Base-by-base conservation (phyloP, 2,329 filamentous ascomycete genomes). In the Colletotrichum abscissum region DNA sequence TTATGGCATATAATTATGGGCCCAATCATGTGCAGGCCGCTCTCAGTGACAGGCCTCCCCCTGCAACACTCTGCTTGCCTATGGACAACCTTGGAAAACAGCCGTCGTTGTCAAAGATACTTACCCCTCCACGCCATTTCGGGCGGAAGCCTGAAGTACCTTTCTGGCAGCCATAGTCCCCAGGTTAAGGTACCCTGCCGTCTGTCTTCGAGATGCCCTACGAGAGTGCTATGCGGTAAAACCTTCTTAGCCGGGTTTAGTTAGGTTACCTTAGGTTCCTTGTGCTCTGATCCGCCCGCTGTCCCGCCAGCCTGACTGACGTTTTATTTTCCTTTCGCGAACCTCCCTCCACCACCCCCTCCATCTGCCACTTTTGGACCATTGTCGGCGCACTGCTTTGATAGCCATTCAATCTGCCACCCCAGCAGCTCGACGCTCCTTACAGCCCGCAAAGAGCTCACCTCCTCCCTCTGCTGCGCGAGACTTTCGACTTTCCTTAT, bases 241-340 rank as follows among this genome's bases (percentile, higher is more conserved):
- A 66, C 49, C 58, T 52, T 66, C 64, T 28, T 38, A 38, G 62
- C 62, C 62, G 46, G 49, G 46, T 64, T 16, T 55, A 38, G 62
- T 64, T 64, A 70, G 60, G 66, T 66, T 19, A 63, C 22, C 57
- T 49, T 58, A 55, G 66, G 46, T 49, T 60, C 66, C 56, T 72
- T 64, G 59, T 69, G 19, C 49, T 70, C 54, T 26, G 28, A 63
- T 63, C 63, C 65, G 57, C 68, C 71, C 24, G 68, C 71, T 74
- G 68, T 68, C 63, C 72, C 63, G 72, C 72, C 72, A 74, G 72
- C 72, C 69, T 63, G 68, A 74, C 72, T 74, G 68, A 74, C 62
- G 72, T 72, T 74, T 72, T 72, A 72, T 72, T 74, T 72, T 63
- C 72, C 69, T 63, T 68, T 73, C 49, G 67, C 67, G 67, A 72